Evolutionary conservation across 2,329 filamentous ascomycete species (phyloP), one percentile per base, ranked within the genome.

Genomic region (Xylaria sp.): DNA sequence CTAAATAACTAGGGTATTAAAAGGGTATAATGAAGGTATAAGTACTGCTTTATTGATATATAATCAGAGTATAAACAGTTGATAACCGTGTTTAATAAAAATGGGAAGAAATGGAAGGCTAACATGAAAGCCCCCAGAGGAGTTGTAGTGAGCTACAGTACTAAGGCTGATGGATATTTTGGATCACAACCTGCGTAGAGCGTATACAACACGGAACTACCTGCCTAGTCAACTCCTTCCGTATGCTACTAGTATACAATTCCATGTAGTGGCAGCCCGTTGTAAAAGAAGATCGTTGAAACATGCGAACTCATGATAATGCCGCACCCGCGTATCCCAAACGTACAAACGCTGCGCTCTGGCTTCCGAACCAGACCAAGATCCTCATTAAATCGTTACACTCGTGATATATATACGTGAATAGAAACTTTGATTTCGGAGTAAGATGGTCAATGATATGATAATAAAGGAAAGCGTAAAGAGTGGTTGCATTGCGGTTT

Each of bases 381-480:
- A 51, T 59, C 60, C 47, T 70, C 65, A 67, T 71, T 54, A 63
- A 51, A 57, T 70, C 67, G 40, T 71, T 61, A 66, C 40, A 54
- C 51, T 47, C 65, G 61, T 68, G 66, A 65, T 38, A 56, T 45
- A 62, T 61, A 57, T 67, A 71, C 66, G 67, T 40, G 58, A 70
- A 70, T 47, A n/a, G 52, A 14, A 57, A 66, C 54, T 50, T 51
- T 19, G 14, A 54, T 25, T n/a, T 35, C 9, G 28, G 9, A 31
- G 28, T 5, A 31, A 31, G 9, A 31, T 31, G 28, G 9, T 9
- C 28, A n/a, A n/a, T 14, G 23, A 52, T 25, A 51, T 35, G 57
- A 58, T 4, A 35, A n/a, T n/a, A 57, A 57, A 19, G 17, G 23
- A 40, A 33, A 40, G 17, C 50, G 25, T n/a, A n/a, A n/a, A 31